Evolutionary conservation across 2,329 filamentous ascomycete species (phyloP), one percentile per base, ranked within the genome.

Genomic region (Zasmidium angulare): DNA sequence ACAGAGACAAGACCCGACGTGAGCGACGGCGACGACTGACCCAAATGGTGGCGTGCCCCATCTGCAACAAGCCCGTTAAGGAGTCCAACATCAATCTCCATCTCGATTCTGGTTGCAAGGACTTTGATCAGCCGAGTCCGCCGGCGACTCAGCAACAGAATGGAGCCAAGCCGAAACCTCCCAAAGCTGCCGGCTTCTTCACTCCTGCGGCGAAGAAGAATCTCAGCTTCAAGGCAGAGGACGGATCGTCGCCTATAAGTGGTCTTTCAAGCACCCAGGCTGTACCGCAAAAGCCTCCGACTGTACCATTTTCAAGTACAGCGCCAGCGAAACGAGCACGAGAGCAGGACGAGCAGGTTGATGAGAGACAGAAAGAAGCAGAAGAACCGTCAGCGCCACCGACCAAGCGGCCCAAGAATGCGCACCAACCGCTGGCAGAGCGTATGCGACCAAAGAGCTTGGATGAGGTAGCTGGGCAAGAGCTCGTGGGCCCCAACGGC

Each of bases 401-500:
- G 2, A 92, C 93, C 74, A 88, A 87, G 71, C 78, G 82, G 14
- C 91, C 90, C 76, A 84, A 75, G 67, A 84, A 79, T 71, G 81
- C 83, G 0, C 79, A 87, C 0, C 92, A 91, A 9, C 95, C 95
- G 0, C 80, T 99, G 19, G 93, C 95, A 1, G 95, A 99, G 76
- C 89, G 93, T 26, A 96, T 98, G 91, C 86, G 95, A 2, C 95
- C 95, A 1, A 82, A 81, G 57, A 89, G 83, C 0, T 82, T 99
- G 7, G 90, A 97, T 70, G 88, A 96, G 17, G 89, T 98, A 2
- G 92, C 83, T 65, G 95, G 95, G 0, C 95, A 99, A 76, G 91
- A 96, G 48, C 85, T 99, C 0, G 93, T 99, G 1, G 93, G 92
- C 0, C 85, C 86, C 0, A 79, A 86, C 29, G 95, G 95, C n/a